Conservation (phyloP, 2,329 filamentous ascomycete species). For the Claviceps quebecensis region DNA sequence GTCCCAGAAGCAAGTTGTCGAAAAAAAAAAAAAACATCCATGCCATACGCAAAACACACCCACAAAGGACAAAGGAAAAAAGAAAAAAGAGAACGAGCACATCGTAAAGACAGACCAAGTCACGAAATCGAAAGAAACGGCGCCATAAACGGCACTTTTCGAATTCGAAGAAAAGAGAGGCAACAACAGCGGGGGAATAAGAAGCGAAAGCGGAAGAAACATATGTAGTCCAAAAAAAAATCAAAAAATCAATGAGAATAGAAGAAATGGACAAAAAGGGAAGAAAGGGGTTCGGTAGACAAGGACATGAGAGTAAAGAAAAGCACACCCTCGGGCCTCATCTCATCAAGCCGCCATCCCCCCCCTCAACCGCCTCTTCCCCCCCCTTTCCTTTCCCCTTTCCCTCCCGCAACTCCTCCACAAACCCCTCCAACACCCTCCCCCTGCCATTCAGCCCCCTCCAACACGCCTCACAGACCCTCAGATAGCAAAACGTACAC, state of each 20-base stretch:
- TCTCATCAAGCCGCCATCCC: neutral
- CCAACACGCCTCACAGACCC: constrained; percentile 36
- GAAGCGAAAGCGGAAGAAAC: too few species aligned
- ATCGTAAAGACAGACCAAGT: too few species aligned
- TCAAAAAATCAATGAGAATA: neutral
- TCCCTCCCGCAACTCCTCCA: constrained; percentile 22
- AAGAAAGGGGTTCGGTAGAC: neutral
- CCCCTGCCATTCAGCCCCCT: constrained; percentile 26
- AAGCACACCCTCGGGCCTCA: neutral
- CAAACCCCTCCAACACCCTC: constrained; percentile 28
- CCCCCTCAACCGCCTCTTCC: constrained; percentile 9
- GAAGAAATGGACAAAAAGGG: neutral
- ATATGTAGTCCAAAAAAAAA: neutral
- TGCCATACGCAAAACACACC: too few species aligned
- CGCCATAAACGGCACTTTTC: too few species aligned
- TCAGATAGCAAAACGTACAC: constrained; percentile 36
- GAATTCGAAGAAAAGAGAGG: too few species aligned
- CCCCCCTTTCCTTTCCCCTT: constrained; percentile 23
- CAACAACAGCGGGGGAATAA: too few species aligned
- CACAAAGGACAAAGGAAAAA: too few species aligned
- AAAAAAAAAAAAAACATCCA: neutral
- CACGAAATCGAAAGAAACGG: too few species aligned
- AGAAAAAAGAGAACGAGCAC: neutral
- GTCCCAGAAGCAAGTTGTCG: neutral
- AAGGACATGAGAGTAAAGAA: neutral